A percentile compares a stretch with the other conserved stretches of the same genome.
These are phyloP conservation scores for Syncephalastrum contaminatum DNA, from an alignment of 371 early-diverging fungal species.

Conservation along the genomic window DNA sequence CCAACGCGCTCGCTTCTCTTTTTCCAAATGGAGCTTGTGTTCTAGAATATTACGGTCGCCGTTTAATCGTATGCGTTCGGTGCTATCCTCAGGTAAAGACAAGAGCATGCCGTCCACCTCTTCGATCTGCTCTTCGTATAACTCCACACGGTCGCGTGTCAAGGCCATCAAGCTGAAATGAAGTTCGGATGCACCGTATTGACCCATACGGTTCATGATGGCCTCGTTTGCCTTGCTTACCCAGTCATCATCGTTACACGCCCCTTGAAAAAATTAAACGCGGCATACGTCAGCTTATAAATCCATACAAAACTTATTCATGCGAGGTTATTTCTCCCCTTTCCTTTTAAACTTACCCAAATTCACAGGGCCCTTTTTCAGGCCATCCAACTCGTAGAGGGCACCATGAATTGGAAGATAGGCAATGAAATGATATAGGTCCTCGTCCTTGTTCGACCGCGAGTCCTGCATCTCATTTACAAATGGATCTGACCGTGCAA, in stretches of 20 bases:
- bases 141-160: constrained; percentile 62
- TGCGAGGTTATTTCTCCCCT: not conserved
- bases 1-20: constrained; percentile 46
- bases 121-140: constrained; percentile 51
- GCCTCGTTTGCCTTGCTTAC: constrained; percentile 64
- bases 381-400: constrained; percentile 88
- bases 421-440: constrained; percentile 86
- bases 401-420: constrained; percentile 80
- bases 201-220: constrained; percentile 72
- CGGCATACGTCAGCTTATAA: too few species aligned
- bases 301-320: not conserved
- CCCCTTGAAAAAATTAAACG: constrained; percentile 32
- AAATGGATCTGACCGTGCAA: constrained; percentile 78
- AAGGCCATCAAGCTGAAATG: constrained; percentile 90
- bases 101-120: constrained; percentile 43
- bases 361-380: constrained; percentile 70
- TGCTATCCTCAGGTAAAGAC: constrained; percentile 44
- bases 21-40: constrained; percentile 47
- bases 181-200: constrained; percentile 66
- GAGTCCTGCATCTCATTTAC: constrained; percentile 65
- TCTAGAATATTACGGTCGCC: constrained; percentile 33
- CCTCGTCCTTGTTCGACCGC: constrained; percentile 67
- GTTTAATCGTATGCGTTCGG: constrained; percentile 26
- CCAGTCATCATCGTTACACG: constrained; percentile 69
- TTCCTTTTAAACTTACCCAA: constrained; percentile 34